These are phyloP conservation scores for Cercospora zeae-maydis DNA, from an alignment of 2,329 filamentous ascomycete species.

Conservation along the genomic window DNA sequence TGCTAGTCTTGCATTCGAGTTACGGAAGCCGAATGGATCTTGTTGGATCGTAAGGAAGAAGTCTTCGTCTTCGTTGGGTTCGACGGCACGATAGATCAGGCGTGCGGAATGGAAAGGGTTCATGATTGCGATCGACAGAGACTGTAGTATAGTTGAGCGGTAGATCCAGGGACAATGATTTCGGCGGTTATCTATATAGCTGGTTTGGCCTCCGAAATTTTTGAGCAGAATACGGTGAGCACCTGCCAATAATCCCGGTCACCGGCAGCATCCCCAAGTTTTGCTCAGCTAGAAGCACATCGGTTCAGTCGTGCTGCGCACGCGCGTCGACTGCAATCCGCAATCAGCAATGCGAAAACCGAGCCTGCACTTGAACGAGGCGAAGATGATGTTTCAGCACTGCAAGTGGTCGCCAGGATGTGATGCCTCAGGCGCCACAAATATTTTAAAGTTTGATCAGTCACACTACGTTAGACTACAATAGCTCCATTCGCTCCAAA, in stretches of 20 bases:
- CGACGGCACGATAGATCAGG: conserved; percentile 42
- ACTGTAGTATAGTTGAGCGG: not conserved
- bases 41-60: conserved; percentile 25
- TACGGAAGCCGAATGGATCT: conserved; percentile 20
- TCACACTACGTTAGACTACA: too few species aligned
- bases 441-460: not conserved
- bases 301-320: not conserved
- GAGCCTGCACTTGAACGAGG: not conserved
- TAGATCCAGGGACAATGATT: not conserved
- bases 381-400: not conserved
- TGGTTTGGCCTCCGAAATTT: not conserved
- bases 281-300: not conserved
- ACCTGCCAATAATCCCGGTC: not conserved
- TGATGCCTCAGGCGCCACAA: not conserved
- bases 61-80: conserved; percentile 31
- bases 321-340: not conserved
- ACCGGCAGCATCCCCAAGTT: not conserved
- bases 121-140: conserved; percentile 1
- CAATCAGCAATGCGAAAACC: not conserved
- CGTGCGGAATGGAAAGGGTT: conserved; percentile 38
- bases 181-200: not conserved
- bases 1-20: conserved; percentile 27
- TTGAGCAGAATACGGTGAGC: not conserved
- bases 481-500: not conserved
- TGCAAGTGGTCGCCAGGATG: not conserved